phyloP scores from a whole-genome alignment of 805 yeast genomes.

The Hanseniaspora thailandica region DNA sequence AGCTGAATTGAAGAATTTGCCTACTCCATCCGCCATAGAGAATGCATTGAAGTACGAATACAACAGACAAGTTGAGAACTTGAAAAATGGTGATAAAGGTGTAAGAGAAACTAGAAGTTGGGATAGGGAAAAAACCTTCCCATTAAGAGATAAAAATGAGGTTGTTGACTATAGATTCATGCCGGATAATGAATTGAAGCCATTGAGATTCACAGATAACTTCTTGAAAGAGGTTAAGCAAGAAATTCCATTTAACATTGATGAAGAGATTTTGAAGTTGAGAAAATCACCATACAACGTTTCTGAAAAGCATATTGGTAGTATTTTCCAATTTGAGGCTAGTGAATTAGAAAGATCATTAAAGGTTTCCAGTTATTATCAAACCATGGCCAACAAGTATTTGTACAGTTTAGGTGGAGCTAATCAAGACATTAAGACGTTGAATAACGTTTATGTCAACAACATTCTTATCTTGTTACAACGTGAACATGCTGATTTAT shows the following conservation, averaged over 20 bases:
- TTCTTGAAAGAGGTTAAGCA: constrained; percentile 13
- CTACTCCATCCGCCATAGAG: constrained; percentile 68
- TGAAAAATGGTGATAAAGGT: constrained; percentile 32
- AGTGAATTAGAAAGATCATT: neutral
- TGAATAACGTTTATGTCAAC: constrained; percentile 43
- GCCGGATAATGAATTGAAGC: constrained; percentile 85
- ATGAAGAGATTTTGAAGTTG: constrained; percentile 39
- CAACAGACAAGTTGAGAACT: constrained; percentile 47
- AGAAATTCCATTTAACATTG: constrained; percentile 50
- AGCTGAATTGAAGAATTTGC: constrained; percentile 81
- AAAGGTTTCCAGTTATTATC: constrained; percentile 57
- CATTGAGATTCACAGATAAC: constrained; percentile 31
- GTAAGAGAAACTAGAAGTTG: constrained; percentile 78
- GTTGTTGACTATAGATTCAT: constrained; percentile 82
- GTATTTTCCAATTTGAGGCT: constrained; percentile 23
- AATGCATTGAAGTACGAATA: constrained; percentile 68
- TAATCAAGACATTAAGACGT: neutral
- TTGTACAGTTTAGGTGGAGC: constrained; percentile 17
- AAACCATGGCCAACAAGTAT: constrained; percentile 45
- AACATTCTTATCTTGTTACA: constrained; percentile 29
- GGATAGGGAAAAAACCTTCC: constrained; percentile 64
- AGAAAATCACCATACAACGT: constrained; percentile 36
- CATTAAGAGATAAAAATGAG: constrained; percentile 65
- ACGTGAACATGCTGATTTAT: constrained; percentile 15
- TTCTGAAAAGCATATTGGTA: constrained; percentile 19